phyloP scores from a whole-genome alignment of 345 rosid species.

The Eutrema japonicum region DNA sequence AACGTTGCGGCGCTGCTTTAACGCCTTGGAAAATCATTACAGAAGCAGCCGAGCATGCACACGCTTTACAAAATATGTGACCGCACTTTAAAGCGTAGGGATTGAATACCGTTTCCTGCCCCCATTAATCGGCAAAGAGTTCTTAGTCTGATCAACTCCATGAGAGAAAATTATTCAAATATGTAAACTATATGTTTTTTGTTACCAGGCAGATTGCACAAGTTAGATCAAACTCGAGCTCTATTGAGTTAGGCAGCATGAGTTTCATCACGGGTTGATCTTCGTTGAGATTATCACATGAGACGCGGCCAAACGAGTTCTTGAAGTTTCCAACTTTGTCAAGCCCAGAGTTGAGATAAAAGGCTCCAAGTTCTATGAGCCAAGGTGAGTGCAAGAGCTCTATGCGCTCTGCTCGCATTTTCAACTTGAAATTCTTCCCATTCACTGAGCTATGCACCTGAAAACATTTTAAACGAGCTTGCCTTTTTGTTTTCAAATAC shows the following conservation, averaged over 20 bases:
- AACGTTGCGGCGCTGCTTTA: conserved; percentile 59
- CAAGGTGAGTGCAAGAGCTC: conserved; percentile 96
- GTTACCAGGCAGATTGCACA: conserved; percentile 87
- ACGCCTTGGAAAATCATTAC: conserved; percentile 75
- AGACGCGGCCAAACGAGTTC: conserved; percentile 57
- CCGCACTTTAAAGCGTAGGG: conserved; percentile 88
- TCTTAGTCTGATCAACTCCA: conserved; percentile 7
- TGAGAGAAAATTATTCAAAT: background rate
- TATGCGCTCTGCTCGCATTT: conserved; percentile 79
- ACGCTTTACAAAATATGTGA: conserved; percentile 87
- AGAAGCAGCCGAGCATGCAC: conserved; percentile 92
- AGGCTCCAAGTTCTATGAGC: conserved; percentile 93
- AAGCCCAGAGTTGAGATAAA: conserved; percentile 70
- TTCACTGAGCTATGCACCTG: conserved; percentile 83
- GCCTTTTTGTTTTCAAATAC: background rate
- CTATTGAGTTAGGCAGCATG: conserved; percentile 61
- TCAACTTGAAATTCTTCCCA: conserved; percentile 80
- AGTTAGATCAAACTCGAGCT: conserved; percentile 74
- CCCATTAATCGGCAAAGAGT: conserved; percentile 1
- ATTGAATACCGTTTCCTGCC: conserved; percentile 81
- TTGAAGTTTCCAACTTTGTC: conserved; percentile 51
- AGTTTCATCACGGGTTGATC: conserved; percentile 61
- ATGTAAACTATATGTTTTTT: conserved; percentile 1
- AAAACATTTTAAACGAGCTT: conserved; percentile 21
- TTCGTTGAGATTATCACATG: conserved; percentile 56